phyloP scores from a whole-genome alignment of 306 rosid species.

The Pterocarpus macrocarpus region DNA sequence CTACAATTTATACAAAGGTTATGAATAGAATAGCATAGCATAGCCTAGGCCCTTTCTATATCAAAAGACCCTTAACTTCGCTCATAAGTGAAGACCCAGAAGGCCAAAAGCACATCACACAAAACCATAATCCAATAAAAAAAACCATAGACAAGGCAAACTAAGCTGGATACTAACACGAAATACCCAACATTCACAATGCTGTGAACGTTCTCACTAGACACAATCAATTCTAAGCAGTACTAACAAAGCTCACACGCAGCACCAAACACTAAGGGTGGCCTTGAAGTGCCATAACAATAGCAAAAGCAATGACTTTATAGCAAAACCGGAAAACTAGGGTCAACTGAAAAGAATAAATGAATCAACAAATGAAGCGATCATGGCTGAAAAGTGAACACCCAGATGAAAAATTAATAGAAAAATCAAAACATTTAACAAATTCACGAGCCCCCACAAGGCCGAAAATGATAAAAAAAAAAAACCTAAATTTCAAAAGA shows the following conservation, averaged over 20 bases:
- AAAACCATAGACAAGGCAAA: neutral
- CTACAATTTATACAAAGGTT: neutral
- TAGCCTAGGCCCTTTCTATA: conserved; percentile 10
- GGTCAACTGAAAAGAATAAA: neutral
- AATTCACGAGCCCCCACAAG: conserved; percentile 22
- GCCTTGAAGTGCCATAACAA: conserved; percentile 8
- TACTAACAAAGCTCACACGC: conserved; percentile 13
- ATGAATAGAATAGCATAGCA: neutral
- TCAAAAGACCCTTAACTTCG: conserved; percentile 3
- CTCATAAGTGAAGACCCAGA: conserved; percentile 29
- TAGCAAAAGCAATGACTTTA: conserved; percentile 18
- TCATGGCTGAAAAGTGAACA: conserved; percentile 19
- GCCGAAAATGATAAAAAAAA: neutral
- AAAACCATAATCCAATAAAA: conserved; percentile 24
- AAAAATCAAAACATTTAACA: conserved; percentile 38
- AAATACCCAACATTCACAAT: conserved; percentile 17
- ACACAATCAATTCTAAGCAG: conserved; percentile 13
- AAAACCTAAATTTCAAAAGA: neutral
- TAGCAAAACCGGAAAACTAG: neutral
- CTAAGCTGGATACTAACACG: neutral
- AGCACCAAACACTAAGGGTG: neutral
- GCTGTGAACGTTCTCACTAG: conserved; percentile 29
- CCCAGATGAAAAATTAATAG: conserved; percentile 5
- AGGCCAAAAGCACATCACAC: neutral
- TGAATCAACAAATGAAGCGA: neutral